phyloP scores from a whole-genome alignment of 2,329 filamentous ascomycete species.

The Thelonectria olida region DNA sequence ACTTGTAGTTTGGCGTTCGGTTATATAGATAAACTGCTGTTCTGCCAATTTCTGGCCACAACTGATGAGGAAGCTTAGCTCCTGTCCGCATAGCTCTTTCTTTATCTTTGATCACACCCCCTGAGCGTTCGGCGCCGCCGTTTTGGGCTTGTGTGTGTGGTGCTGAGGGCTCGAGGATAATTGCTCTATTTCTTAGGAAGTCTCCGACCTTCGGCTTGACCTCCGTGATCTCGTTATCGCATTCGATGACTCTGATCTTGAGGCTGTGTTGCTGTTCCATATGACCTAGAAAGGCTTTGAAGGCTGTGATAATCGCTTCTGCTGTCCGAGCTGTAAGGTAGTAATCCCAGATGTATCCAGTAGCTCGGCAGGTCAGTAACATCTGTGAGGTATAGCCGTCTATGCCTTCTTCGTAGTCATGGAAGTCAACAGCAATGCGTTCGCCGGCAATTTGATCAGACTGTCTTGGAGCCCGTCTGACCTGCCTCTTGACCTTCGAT shows the following conservation, averaged over 20 bases:
- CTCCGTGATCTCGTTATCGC: neutral
- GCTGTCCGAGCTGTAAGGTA: neutral
- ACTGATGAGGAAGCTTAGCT: neutral
- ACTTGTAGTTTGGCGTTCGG: neutral
- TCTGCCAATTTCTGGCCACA: neutral
- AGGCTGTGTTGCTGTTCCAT: neutral
- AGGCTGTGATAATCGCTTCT: neutral
- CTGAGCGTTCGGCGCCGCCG: neutral
- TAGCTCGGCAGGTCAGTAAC: neutral
- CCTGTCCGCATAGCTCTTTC: constrained; percentile 1
- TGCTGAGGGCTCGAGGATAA: neutral
- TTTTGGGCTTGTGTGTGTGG: neutral
- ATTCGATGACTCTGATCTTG: neutral
- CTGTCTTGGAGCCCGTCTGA: too few relatives aligned
- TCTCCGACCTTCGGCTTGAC: neutral
- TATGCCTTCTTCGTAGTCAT: neutral
- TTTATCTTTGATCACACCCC: constrained; percentile 1
- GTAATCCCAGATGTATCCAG: neutral
- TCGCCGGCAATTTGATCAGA: too few relatives aligned
- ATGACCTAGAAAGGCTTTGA: neutral
- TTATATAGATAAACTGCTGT: neutral
- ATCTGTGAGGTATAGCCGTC: neutral
- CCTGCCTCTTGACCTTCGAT: too few relatives aligned
- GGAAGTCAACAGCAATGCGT: neutral
- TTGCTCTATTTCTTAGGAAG: neutral